Base-by-base conservation (phyloP, 2,329 filamentous ascomycete genomes). In the Trichoderma pleuroti region DNA sequence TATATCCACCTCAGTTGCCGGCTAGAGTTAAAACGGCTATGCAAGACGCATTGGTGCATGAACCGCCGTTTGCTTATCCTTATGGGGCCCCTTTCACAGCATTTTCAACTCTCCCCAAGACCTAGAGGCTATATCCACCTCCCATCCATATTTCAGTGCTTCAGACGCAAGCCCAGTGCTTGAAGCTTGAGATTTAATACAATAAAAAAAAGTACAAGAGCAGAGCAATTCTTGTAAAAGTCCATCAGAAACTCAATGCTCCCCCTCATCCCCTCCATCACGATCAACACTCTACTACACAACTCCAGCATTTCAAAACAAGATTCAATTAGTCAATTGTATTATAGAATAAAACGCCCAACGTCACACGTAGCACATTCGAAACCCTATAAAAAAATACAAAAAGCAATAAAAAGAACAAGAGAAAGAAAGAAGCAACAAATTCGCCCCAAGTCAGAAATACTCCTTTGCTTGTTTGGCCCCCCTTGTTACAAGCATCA, bases 391-490 rank as follows among this genome's bases (percentile, higher is more conserved):
- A 18, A 9, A 46, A 6, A 18, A 12, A n/a, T 3, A 18, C 8
- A 12, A 21, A 66, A 56, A 56, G 21, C 9, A 39, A 42, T 12
- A 67, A 46, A 28, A n/a, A n/a, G 10, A 42, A 18, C 7, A 34
- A 21, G 11, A 6, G 6, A 3, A 24, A 21, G 3, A 7, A 21
- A 24, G 26, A 16, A 65, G 21, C 5, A 56, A 39, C 32, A 39
- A 64, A 49, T 52, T 66, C 63, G 63, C 49, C 49, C 49, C 63
- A 57, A 42, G 63, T 42, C 56, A 57, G 32, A 66, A 42, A 57
- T 42, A n/a, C 64, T 18, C 64, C 65, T 32, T 68, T 68, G 65
- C 65, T 26, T 46, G 54, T 60, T n/a, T 34, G 65, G 65, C 54
- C 36, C 57, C 54, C n/a, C 54, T 26, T 68, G 36, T 42, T 24